phyloP scores from a whole-genome alignment of 2,329 filamentous ascomycete species.

The Teratosphaeria destructans region DNA sequence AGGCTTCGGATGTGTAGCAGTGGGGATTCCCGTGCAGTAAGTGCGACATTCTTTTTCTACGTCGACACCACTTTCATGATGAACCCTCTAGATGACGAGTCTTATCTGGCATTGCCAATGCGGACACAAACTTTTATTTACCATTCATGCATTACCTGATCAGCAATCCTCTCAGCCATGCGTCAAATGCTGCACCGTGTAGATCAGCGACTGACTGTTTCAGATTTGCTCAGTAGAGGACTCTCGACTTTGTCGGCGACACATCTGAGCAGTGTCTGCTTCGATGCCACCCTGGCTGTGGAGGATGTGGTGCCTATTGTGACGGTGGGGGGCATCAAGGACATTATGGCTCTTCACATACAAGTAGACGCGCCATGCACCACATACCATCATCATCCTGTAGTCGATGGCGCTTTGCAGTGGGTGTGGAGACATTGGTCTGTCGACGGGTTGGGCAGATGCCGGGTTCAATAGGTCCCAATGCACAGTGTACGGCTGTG shows the following conservation, averaged over 20 bases:
- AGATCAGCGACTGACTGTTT: neutral
- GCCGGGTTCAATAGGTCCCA: neutral
- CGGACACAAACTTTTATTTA: slow-evolving; percentile 26
- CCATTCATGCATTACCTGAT: slow-evolving; percentile 26
- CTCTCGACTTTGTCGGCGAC: neutral
- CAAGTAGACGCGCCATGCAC: neutral
- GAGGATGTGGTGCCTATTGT: neutral
- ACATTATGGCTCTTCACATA: neutral
- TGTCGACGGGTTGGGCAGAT: neutral
- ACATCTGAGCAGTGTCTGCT: neutral
- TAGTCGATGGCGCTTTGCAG: neutral
- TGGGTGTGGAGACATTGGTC: neutral
- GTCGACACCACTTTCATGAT: slow-evolving; percentile 10
- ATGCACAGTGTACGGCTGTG: no score
- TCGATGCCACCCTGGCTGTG: slow-evolving; percentile 1
- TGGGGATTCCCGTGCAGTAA: neutral
- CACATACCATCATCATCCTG: neutral
- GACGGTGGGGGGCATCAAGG: neutral
- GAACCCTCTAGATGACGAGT: slow-evolving; percentile 32
- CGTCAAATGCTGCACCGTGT: neutral
- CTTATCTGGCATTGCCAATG: slow-evolving; percentile 29
- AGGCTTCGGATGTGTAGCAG: neutral
- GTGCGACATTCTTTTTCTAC: neutral
- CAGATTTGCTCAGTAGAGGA: neutral
- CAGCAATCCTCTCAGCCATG: slow-evolving; percentile 7